These are phyloP conservation scores for Saturnispora bothae DNA, from an alignment of 805 yeast genomes.

Conservation along the genomic window DNA sequence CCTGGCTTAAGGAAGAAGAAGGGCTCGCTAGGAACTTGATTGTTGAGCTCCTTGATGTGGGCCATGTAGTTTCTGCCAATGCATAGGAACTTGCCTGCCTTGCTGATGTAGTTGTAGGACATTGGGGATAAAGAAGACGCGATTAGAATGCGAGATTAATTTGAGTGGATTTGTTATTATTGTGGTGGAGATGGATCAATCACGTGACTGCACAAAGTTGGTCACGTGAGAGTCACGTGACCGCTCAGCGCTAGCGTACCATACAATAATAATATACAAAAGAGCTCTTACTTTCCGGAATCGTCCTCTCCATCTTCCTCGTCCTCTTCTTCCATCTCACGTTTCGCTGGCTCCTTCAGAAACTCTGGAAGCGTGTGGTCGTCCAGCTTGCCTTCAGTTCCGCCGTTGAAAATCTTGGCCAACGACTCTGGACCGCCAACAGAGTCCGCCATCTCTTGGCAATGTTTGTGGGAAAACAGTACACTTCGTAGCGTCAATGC, in stretches of 20 bases:
- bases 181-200: too few relatives aligned
- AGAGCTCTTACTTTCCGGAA: background rate
- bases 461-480: constrained; percentile 41
- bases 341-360: constrained; percentile 6
- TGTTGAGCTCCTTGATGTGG: constrained; percentile 83
- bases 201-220: too few relatives aligned
- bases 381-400: constrained; percentile 5
- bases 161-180: too few relatives aligned
- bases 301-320: constrained; percentile 1
- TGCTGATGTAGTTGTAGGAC: constrained; percentile 43
- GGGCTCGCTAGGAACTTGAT: constrained; percentile 72
- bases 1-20: constrained; percentile 89
- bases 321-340: background rate
- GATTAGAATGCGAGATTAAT: too few relatives aligned
- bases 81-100: constrained; percentile 75
- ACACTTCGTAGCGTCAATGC: constrained; percentile 39
- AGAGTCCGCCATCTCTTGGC: constrained; percentile 30
- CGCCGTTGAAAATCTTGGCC: constrained; percentile 30
- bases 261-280: background rate
- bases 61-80: constrained; percentile 98
- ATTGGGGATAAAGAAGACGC: too few relatives aligned
- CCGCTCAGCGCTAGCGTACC: too few relatives aligned
- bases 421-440: constrained; percentile 39
- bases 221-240: too few relatives aligned
- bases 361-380: constrained; percentile 10